phyloP scores from a whole-genome alignment of 1,284 basidiomycete genomes.

The Leccinum subfulvum region DNA sequence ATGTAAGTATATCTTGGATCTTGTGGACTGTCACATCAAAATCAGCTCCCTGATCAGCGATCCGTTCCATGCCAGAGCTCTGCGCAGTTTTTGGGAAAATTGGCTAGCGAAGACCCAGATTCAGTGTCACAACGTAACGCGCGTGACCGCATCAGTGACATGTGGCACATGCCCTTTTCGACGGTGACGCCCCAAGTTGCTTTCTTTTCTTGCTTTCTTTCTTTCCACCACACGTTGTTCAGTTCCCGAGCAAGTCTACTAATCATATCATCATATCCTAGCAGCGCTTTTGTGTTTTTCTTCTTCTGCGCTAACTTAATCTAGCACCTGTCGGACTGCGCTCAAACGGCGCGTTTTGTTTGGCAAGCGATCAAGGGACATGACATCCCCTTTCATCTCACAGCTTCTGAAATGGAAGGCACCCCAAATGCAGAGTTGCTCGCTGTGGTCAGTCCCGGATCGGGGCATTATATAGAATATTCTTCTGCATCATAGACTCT shows the following conservation, averaged over 20 bases:
- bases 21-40: slow-evolving; percentile 4
- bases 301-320: slow-evolving; percentile 10
- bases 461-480: slow-evolving; percentile 17
- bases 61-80: slow-evolving; percentile 13
- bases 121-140: slow-evolving; percentile 19
- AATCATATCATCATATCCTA: background rate
- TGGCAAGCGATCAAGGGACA: slow-evolving; percentile 35
- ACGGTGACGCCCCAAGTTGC: no score
- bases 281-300: background rate
- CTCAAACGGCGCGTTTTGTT: slow-evolving; percentile 28
- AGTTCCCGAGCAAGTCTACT: slow-evolving; percentile 5
- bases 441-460: slow-evolving; percentile 13
- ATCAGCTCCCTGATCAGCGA: slow-evolving; percentile 21
- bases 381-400: slow-evolving; percentile 29
- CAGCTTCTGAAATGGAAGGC: slow-evolving; percentile 36
- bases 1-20: slow-evolving; percentile 9
- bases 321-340: slow-evolving; percentile 15
- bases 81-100: slow-evolving; percentile 16
- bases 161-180: background rate
- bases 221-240: background rate
- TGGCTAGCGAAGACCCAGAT: slow-evolving; percentile 16
- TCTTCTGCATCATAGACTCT: slow-evolving; percentile 13
- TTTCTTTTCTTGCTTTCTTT: background rate
- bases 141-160: slow-evolving; percentile 14
- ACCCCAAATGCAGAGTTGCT: slow-evolving; percentile 16